These are phyloP conservation scores for Albizia julibrissin DNA, from an alignment of 306 rosid species.

Conservation along the genomic window DNA sequence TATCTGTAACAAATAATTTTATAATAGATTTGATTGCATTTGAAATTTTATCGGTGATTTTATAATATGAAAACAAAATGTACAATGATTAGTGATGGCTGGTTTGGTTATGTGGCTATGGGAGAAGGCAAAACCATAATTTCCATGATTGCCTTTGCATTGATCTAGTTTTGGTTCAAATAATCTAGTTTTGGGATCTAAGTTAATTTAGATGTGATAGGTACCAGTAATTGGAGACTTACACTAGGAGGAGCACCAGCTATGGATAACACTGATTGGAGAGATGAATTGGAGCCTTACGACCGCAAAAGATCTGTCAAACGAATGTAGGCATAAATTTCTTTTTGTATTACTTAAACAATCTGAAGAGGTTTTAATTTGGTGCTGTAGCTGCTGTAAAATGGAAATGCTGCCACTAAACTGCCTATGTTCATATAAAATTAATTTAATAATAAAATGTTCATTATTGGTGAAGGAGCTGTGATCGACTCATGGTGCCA, in stretches of 20 bases:
- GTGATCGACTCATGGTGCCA: background rate
- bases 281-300: background rate
- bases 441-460: background rate
- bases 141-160: background rate
- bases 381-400: background rate
- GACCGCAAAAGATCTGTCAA: background rate
- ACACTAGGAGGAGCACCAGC: background rate
- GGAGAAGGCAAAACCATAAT: background rate
- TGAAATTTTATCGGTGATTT: background rate
- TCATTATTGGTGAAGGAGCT: background rate
- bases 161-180: background rate
- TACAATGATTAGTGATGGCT: background rate
- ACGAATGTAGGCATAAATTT: background rate
- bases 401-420: background rate
- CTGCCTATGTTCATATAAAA: background rate
- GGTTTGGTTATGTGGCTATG: background rate
- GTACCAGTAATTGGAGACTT: background rate
- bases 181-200: background rate
- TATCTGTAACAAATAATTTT: background rate
- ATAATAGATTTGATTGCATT: background rate
- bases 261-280: conserved; percentile 10
- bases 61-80: background rate
- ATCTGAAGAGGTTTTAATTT: background rate
- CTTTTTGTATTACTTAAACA: background rate
- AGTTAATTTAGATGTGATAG: background rate